Conservation (phyloP, 257 asterid genomes). For the Echium plantagineum region DNA sequence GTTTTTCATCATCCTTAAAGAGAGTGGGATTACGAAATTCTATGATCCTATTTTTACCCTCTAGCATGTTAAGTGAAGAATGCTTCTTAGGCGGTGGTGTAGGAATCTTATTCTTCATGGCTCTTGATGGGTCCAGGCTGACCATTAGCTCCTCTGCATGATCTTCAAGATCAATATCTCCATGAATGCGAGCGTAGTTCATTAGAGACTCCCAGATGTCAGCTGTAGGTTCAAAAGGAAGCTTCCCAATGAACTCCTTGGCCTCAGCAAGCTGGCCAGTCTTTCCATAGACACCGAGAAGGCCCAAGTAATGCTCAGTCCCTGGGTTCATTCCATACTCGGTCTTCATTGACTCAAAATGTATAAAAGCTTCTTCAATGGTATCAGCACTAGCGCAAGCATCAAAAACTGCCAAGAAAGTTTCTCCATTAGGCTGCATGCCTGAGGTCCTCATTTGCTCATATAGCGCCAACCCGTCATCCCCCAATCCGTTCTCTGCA, state of each 20-base stretch:
- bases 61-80: constrained; percentile 66
- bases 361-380: constrained; percentile 71
- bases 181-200: constrained; percentile 89
- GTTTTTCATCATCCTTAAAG: constrained; percentile 86
- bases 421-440: constrained; percentile 43
- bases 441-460: constrained; percentile 73
- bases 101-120: constrained; percentile 45
- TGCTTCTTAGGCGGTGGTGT: constrained; percentile 77
- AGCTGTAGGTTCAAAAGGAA: constrained; percentile 72
- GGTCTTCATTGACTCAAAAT: constrained; percentile 65
- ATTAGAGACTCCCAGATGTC: constrained; percentile 78
- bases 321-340: constrained; percentile 64
- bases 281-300: constrained; percentile 71
- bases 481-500: constrained; percentile 72
- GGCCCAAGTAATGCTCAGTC: constrained; percentile 70
- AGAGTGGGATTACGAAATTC: constrained; percentile 68
- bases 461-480: constrained; percentile 74
- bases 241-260: constrained; percentile 53
- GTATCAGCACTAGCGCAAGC: constrained; percentile 97
- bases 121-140: constrained; percentile 62
- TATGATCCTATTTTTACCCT: constrained; percentile 59
- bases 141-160: constrained; percentile 70
- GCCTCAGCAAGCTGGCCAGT: constrained; percentile 82
- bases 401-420: constrained; percentile 74
- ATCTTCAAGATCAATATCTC: constrained; percentile 90